A percentile compares a stretch with the other conserved stretches of the same genome.
Conservation (phyloP, 1,284 basidiomycete species). For the Hemileia vastatrix region DNA sequence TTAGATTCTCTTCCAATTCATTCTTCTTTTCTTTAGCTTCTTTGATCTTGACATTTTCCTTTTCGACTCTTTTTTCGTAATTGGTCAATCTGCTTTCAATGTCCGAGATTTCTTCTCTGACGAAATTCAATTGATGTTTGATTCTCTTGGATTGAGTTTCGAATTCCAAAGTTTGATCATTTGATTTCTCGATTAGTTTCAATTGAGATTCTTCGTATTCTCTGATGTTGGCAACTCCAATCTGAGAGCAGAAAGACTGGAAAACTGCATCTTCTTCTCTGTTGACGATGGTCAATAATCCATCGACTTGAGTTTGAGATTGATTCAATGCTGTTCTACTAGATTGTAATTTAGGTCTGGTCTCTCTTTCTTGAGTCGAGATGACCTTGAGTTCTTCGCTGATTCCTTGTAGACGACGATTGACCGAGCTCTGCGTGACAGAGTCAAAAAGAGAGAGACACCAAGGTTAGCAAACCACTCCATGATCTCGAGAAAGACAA, state of each 20-base stretch:
- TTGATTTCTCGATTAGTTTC: constrained; percentile 73
- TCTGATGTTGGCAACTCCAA: constrained; percentile 72
- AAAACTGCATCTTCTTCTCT: constrained; percentile 74
- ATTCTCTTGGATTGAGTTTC: constrained; percentile 79
- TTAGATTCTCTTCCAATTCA: constrained; percentile 35
- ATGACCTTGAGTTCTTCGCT: constrained; percentile 32
- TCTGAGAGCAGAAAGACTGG: constrained; percentile 64
- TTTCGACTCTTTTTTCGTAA: constrained; percentile 52
- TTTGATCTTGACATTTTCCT: constrained; percentile 56
- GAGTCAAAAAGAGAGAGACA: background rate
- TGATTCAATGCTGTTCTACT: constrained; percentile 48
- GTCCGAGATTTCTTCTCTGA: background rate
- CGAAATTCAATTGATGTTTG: constrained; percentile 64
- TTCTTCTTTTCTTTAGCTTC: constrained; percentile 55
- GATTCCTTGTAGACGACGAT: constrained; percentile 32
- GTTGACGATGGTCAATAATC: constrained; percentile 57
- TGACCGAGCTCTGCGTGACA: constrained; percentile 8
- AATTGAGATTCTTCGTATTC: constrained; percentile 94
- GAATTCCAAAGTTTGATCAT: constrained; percentile 69
- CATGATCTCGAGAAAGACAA: background rate
- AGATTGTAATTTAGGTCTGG: constrained; percentile 27
- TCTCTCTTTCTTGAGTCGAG: constrained; percentile 28
- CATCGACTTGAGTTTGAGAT: constrained; percentile 53
- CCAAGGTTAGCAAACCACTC: background rate
- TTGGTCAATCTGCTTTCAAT: constrained; percentile 55